Base-by-base conservation (phyloP, 306 rosid genomes). In the Prunus fruticosa region DNA sequence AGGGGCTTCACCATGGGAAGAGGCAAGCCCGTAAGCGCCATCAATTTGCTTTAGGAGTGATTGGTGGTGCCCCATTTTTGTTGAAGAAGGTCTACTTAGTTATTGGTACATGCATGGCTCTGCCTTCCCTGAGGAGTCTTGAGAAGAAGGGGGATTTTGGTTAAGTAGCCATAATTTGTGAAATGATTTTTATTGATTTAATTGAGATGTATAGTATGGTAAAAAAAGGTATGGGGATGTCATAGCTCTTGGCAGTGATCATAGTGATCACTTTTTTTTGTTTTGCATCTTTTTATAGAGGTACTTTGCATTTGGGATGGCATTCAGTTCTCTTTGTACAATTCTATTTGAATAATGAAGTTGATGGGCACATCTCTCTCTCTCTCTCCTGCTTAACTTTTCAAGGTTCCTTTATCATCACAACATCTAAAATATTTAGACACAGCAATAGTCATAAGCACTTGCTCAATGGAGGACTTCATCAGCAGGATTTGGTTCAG, bases 1-100 rank as follows among this genome's bases (percentile, higher is more conserved):
- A 87, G 88, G 76, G 99, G 99, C 43, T 95, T 95, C 84, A 81
- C 99, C 43, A 79, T 92, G 86, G 99, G 99, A 76, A 82, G 97
- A 70, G 99, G 99, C 83, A 90, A 84, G 86, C 89, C 93, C 23
- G 10, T 85, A 27, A 86, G 46, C 64, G 20, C 85, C 76, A 46
- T 76, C 67, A 72, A 52, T 85, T 78, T 85, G 78, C 84, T 72
- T 67, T 77, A 60, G 32, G 84, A 66, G 74, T 73, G 73, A 80
- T 80, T 58, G 79, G 54, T 30, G 65, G 63, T 71, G 54, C 23
- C 74, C 41, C 71, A 69, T 50, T 57, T 74, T 80, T 67, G 47
- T 27, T 73, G 61, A 61, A 49, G 52, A n/a, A 66, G 63, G 60
- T 78, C 71, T 73, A 27, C 58, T 60, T 67, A 6, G 79, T 78